A percentile compares a stretch with the other conserved stretches of the same genome.
These are phyloP conservation scores for Sarcodon sp. DNA, from an alignment of 768 basidiomycete species.

Conservation along the genomic window DNA sequence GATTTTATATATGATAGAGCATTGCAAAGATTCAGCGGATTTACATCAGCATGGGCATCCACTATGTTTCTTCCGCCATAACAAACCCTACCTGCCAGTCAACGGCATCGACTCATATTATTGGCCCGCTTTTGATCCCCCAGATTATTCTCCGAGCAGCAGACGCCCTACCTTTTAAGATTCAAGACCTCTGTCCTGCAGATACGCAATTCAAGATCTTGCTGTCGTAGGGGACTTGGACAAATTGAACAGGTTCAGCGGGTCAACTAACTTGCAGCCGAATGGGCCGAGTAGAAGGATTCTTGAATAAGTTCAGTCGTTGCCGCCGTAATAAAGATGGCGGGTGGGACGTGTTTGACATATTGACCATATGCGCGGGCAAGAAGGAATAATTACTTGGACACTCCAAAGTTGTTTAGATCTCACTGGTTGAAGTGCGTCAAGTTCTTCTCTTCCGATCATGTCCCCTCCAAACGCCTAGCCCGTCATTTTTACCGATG, in stretches of 20 bases:
- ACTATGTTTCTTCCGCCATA: conserved; percentile 29
- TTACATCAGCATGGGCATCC: conserved; percentile 35
- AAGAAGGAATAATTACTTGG: conserved; percentile 28
- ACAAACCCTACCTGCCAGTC: conserved; percentile 23
- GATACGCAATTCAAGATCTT: conserved; percentile 38
- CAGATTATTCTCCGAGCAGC: conserved; percentile 32
- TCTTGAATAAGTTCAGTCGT: conserved; percentile 8
- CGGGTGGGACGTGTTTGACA: conserved; percentile 25
- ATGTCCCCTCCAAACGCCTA: conserved; percentile 1
- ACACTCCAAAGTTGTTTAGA: conserved; percentile 32
- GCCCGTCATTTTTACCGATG: too few relatives aligned
- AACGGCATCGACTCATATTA: conserved; percentile 23
- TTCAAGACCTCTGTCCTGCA: conserved; percentile 35
- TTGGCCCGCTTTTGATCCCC: conserved; percentile 39
- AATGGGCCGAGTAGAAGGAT: conserved; percentile 7
- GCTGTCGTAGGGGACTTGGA: conserved; percentile 25
- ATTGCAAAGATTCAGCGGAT: conserved; percentile 31
- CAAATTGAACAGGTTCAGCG: conserved; percentile 10
- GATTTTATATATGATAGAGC: conserved; percentile 15
- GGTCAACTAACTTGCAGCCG: conserved; percentile 11
- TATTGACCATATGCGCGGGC: conserved; percentile 25
- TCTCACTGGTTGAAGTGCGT: conserved; percentile 50
- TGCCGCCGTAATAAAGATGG: background rate
- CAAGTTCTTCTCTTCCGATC: conserved; percentile 7
- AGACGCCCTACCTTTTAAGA: conserved; percentile 30